Percentiles rank a stretch among this genome's conserved stretches.
Conservation (phyloP, 768 basidiomycete species). For the Phaeolepiota aurea region DNA sequence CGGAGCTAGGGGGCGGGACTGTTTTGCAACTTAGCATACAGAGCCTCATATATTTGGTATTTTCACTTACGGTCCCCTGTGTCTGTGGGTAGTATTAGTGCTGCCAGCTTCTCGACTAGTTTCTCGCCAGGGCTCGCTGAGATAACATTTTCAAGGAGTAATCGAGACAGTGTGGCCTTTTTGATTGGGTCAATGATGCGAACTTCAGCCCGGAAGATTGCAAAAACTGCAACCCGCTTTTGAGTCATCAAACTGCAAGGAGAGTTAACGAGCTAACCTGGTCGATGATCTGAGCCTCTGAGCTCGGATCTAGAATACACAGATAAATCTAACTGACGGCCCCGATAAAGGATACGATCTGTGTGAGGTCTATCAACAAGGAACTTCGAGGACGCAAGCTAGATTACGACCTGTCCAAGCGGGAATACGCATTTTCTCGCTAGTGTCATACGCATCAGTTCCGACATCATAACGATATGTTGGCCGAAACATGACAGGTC, state of each 20-base stretch:
- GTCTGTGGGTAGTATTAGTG: constrained; percentile 40
- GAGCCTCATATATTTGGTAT: background rate
- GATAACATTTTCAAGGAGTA: constrained; percentile 60
- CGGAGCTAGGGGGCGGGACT: constrained; percentile 86
- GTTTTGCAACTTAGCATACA: constrained; percentile 6
- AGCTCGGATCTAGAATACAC: constrained; percentile 83
- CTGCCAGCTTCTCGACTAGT: constrained; percentile 62
- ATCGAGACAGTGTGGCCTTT: constrained; percentile 56
- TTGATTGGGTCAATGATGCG: constrained; percentile 74
- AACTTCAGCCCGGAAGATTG: constrained; percentile 70
- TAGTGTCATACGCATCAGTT: constrained; percentile 86
- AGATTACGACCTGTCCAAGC: constrained; percentile 83
- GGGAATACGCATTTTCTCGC: constrained; percentile 93
- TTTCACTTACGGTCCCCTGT: constrained; percentile 33
- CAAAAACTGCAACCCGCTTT: constrained; percentile 54
- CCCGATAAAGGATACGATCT: constrained; percentile 93
- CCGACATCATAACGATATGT: constrained; percentile 89
- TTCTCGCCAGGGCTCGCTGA: constrained; percentile 58
- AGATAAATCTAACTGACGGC: constrained; percentile 58
- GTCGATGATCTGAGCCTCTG: constrained; percentile 90
- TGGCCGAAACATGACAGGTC: constrained; percentile 83
- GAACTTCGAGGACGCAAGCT: background rate
- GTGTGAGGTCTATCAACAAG: constrained; percentile 9
- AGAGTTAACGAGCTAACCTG: constrained; percentile 41
- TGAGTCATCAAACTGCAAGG: constrained; percentile 3